phyloP scores from a whole-genome alignment of 2,329 filamentous ascomycete genomes.

The Cryphonectria nitschkei region DNA sequence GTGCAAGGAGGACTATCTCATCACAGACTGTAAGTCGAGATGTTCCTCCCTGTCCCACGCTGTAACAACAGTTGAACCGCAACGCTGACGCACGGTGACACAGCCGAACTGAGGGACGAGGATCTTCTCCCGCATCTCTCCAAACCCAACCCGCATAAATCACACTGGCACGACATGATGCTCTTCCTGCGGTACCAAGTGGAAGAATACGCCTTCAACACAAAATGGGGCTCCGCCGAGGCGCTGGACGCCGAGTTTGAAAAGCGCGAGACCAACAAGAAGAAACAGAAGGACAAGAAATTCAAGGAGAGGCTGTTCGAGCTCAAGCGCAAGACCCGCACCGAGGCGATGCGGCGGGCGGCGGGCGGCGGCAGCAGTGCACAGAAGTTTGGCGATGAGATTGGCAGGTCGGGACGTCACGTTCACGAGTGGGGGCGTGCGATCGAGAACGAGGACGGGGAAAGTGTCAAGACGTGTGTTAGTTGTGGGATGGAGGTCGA shows the following conservation, averaged over 20 bases:
- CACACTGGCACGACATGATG: slow-evolving; percentile 99
- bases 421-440: slow-evolving; percentile 84
- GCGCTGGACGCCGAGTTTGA: slow-evolving; percentile 88
- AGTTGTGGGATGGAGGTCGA: slow-evolving; percentile 81
- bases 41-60: neutral
- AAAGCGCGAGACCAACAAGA: slow-evolving; percentile 76
- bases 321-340: slow-evolving; percentile 88
- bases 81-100: slow-evolving; percentile 12
- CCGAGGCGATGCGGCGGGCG: slow-evolving; percentile 83
- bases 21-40: slow-evolving; percentile 77
- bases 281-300: slow-evolving; percentile 84
- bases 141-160: slow-evolving; percentile 91
- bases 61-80: neutral
- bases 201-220: slow-evolving; percentile 86
- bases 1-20: slow-evolving; percentile 89
- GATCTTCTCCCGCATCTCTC: slow-evolving; percentile 86
- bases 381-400: slow-evolving; percentile 67
- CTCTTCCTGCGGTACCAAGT: slow-evolving; percentile 92
- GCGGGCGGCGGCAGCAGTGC: slow-evolving; percentile 70
- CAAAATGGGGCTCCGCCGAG: slow-evolving; percentile 89
- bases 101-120: slow-evolving; percentile 86
- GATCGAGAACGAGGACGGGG: slow-evolving; percentile 71
- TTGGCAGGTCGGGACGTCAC: slow-evolving; percentile 62
- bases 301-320: slow-evolving; percentile 89
- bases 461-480: slow-evolving; percentile 79